Evolutionary conservation across 2,329 filamentous ascomycete genomes (phyloP).

Genomic region (Epichloe typhina): DNA sequence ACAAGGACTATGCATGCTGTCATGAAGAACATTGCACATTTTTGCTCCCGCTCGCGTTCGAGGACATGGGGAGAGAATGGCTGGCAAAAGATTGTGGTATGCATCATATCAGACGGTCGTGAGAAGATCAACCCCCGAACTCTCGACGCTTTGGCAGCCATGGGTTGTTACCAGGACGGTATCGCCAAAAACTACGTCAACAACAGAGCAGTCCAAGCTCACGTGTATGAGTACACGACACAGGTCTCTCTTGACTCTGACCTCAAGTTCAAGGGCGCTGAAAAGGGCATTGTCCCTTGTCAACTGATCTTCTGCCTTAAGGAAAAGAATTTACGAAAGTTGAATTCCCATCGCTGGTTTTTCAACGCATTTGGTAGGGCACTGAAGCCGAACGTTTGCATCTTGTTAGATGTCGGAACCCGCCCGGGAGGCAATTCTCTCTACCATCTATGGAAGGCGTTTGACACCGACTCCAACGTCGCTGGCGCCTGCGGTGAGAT

Average conservation of each 20-base stretch:
- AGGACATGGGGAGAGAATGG: conserved; percentile 93
- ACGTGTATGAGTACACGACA: conserved; percentile 98
- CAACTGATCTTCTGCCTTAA: conserved; percentile 98
- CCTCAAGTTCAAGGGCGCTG: conserved; percentile 96
- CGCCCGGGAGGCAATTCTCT: conserved; percentile 77
- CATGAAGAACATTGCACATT: conserved; percentile 96
- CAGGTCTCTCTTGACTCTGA: conserved; percentile 93
- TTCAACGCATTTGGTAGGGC: conserved; percentile 95
- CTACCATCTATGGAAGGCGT: conserved; percentile 99
- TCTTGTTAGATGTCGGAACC: conserved; percentile 91
- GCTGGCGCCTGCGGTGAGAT: conserved; percentile 96
- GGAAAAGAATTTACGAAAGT: conserved; percentile 93
- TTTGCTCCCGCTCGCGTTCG: conserved; percentile 83
- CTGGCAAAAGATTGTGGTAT: conserved; percentile 99
- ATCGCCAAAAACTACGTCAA: conserved; percentile 99
- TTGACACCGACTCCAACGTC: conserved; percentile 94
- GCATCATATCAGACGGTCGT: conserved; percentile 87
- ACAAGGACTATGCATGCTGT: conserved; percentile 97
- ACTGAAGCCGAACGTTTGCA: conserved; percentile 90
- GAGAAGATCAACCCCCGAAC: conserved; percentile 83
- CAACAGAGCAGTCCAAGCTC: conserved; percentile 83
- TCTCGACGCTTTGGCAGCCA: conserved; percentile 83
- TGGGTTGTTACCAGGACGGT: conserved; percentile 96
- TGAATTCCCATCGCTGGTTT: conserved; percentile 98
- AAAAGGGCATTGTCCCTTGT: conserved; percentile 96